phyloP scores from a whole-genome alignment of 2,329 filamentous ascomycete species.

The Trichoderma brevicompactum region DNA sequence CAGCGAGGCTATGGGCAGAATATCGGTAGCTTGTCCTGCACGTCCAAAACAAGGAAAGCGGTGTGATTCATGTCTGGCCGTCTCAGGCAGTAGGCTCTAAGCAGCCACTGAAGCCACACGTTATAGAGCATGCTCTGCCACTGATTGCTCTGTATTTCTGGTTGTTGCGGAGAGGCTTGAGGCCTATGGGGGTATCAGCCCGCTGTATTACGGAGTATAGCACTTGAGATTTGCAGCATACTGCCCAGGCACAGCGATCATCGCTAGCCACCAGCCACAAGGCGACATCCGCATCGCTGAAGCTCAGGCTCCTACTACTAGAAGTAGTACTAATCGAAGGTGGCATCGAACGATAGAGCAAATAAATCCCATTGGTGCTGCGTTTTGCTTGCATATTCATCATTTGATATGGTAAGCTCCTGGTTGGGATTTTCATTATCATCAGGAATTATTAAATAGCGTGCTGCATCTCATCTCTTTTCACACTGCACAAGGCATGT shows the following conservation, averaged over 20 bases:
- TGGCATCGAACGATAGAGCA: neutral
- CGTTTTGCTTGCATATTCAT: neutral
- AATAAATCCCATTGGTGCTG: neutral
- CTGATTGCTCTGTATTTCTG: neutral
- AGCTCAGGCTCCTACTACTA: neutral
- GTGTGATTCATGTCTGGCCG: neutral
- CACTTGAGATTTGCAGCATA: neutral
- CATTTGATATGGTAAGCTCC: neutral
- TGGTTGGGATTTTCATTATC: neutral
- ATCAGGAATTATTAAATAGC: neutral
- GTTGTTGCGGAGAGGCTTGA: neutral
- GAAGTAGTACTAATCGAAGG: too few relatives aligned
- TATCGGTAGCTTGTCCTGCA: neutral
- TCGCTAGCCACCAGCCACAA: neutral
- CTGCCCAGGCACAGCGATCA: constrained; percentile 4
- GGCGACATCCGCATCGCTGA: neutral
- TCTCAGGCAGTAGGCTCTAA: neutral
- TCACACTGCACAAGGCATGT: neutral
- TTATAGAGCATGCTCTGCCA: neutral
- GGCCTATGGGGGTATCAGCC: neutral
- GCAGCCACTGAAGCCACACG: constrained; percentile 1
- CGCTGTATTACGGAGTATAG: neutral
- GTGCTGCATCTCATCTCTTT: neutral
- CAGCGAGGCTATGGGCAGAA: constrained; percentile 29
- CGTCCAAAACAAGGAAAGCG: constrained; percentile 23